These are phyloP conservation scores for Azolla pinnata DNA, from an alignment of 75 land plant species.

Conservation along the genomic window DNA sequence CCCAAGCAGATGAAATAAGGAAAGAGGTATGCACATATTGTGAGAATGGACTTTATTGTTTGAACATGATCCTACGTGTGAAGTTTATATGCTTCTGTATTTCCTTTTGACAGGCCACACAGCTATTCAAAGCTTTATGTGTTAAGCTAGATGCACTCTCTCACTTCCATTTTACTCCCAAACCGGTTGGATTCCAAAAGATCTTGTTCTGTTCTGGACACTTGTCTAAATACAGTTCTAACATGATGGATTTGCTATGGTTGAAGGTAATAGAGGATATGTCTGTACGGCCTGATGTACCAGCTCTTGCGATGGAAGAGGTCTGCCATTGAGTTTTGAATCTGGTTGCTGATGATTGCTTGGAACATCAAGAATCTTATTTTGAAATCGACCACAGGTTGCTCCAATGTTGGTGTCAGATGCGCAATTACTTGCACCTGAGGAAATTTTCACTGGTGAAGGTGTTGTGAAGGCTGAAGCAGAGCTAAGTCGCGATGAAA, in stretches of 20 bases:
- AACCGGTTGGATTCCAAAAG: conserved; percentile 43
- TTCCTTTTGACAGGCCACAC: conserved; percentile 48
- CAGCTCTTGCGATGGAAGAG: conserved; percentile 99
- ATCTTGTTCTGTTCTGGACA: not conserved
- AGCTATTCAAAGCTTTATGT: conserved; percentile 67
- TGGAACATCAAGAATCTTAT: too few relatives aligned
- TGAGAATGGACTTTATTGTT: not conserved
- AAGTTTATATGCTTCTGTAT: conserved; percentile 1
- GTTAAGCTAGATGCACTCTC: conserved; percentile 84
- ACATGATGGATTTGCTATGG: not conserved
- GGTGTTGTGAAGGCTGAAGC: conserved; percentile 73
- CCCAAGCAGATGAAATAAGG: conserved; percentile 56
- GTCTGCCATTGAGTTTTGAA: conserved; percentile 21
- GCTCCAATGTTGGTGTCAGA: conserved; percentile 94
- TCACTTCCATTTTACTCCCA: conserved; percentile 96
- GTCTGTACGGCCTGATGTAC: conserved; percentile 82
- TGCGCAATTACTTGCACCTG: conserved; percentile 97
- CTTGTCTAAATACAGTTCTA: too few relatives aligned
- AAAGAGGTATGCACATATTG: conserved; percentile 77
- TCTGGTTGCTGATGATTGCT: too few relatives aligned
- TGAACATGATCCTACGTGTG: not conserved
- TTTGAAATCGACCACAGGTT: conserved; percentile 34
- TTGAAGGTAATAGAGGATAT: conserved; percentile 87
- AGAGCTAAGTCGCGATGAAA: conserved; percentile 69
- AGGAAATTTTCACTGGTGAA: conserved; percentile 80